phyloP scores from a whole-genome alignment of 352 stramenopile genomes.

The Phytophthora litchii region DNA sequence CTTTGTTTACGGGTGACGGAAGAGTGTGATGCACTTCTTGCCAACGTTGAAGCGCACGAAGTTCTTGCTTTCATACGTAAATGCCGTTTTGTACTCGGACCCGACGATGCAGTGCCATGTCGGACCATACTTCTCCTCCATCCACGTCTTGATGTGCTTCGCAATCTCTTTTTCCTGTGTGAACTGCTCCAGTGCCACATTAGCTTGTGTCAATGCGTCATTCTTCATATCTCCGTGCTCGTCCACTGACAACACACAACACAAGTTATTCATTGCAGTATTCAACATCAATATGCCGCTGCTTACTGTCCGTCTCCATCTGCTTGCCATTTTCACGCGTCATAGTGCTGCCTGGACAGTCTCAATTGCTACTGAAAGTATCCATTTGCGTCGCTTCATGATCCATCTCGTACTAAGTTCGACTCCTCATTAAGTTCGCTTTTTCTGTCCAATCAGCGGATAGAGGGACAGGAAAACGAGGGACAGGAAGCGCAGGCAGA shows the following conservation, averaged over 20 bases:
- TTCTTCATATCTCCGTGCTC: slow-evolving; percentile 88
- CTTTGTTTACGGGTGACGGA: slow-evolving; percentile 60
- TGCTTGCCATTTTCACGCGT: slow-evolving; percentile 74
- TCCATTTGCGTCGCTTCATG: slow-evolving; percentile 27
- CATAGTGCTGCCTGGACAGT: slow-evolving; percentile 28
- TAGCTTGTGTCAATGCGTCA: slow-evolving; percentile 68
- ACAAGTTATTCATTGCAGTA: not conserved
- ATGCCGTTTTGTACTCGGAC: slow-evolving; percentile 30
- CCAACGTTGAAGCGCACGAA: slow-evolving; percentile 86
- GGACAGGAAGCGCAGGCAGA: slow-evolving; percentile 1
- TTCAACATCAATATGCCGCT: not conserved
- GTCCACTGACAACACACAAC: slow-evolving; percentile 55
- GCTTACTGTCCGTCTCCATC: slow-evolving; percentile 81
- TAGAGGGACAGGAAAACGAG: slow-evolving; percentile 11
- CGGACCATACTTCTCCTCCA: slow-evolving; percentile 65
- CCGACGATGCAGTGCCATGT: slow-evolving; percentile 27
- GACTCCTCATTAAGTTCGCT: slow-evolving; percentile 12
- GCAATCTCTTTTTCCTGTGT: slow-evolving; percentile 82
- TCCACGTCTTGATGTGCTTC: slow-evolving; percentile 79
- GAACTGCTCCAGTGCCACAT: slow-evolving; percentile 75
- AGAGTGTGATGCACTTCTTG: slow-evolving; percentile 88
- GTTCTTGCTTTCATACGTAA: slow-evolving; percentile 51
- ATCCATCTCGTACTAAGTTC: slow-evolving; percentile 5
- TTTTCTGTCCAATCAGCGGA: slow-evolving; percentile 24
- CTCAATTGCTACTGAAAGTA: slow-evolving; percentile 6